These are phyloP conservation scores for Exophiala sp. DNA, from an alignment of 2,329 filamentous ascomycete species.

Conservation along the genomic window DNA sequence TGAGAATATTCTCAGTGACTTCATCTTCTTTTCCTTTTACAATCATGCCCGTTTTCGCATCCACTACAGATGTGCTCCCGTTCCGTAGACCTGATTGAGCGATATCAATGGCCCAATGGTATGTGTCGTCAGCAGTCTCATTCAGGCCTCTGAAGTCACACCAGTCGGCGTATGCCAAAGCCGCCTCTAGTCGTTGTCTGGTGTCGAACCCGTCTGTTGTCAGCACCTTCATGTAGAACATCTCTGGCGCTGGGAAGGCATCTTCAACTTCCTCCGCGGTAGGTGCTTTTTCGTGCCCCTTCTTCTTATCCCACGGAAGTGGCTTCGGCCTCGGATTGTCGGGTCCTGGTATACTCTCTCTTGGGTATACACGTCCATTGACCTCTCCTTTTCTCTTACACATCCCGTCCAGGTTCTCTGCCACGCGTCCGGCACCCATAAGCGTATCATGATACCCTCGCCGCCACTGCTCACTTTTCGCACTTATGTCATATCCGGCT, in stretches of 20 bases:
- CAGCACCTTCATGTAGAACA: conserved; percentile 76
- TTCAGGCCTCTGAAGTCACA: conserved; percentile 70
- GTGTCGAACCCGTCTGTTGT: conserved; percentile 74
- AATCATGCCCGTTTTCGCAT: conserved; percentile 62
- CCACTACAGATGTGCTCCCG: conserved; percentile 44
- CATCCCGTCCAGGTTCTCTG: conserved; percentile 75
- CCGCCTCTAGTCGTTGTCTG: conserved; percentile 76
- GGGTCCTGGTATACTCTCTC: conserved; percentile 72
- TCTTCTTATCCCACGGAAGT: conserved; percentile 59
- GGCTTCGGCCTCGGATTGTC: conserved; percentile 78
- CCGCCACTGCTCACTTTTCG: conserved; percentile 78
- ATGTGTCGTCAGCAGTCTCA: conserved; percentile 67
- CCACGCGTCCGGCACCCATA: conserved; percentile 70
- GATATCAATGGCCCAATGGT: conserved; percentile 71
- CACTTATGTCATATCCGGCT: conserved; percentile 57
- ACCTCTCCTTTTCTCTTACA: conserved; percentile 62
- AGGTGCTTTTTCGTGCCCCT: conserved; percentile 49
- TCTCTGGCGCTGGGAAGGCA: conserved; percentile 68
- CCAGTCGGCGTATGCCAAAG: conserved; percentile 79
- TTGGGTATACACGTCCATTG: conserved; percentile 54
- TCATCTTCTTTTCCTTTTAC: conserved; percentile 52
- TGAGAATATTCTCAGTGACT: conserved; percentile 71
- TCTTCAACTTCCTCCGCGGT: conserved; percentile 71
- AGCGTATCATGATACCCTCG: conserved; percentile 80
- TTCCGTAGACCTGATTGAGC: conserved; percentile 56